Evolutionary conservation across 1,139 yeast species (phyloP).

Genomic region (Yamadazyma friedrichii): DNA sequence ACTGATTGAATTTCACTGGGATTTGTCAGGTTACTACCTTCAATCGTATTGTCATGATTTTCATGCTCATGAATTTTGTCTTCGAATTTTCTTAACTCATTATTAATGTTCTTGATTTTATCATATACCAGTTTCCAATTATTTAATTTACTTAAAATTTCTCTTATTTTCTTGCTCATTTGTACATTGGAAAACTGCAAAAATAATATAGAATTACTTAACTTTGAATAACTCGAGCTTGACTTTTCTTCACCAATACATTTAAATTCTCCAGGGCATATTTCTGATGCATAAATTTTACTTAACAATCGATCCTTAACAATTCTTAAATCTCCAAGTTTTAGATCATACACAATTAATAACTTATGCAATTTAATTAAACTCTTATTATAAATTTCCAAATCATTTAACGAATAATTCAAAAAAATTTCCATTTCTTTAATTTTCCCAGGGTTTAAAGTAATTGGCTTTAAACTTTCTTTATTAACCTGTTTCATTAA

Average conservation of each 20-base stretch:
- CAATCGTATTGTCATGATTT: neutral
- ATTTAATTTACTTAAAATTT: constrained; percentile 37
- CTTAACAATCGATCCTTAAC: constrained; percentile 21
- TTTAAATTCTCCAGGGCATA: constrained; percentile 10
- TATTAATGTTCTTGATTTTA: constrained; percentile 27
- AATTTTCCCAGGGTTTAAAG: constrained; percentile 25
- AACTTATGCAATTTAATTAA: constrained; percentile 44
- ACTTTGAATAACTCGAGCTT: constrained; percentile 13
- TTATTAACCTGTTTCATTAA: constrained; percentile 25
- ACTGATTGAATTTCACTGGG: neutral
- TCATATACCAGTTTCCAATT: constrained; percentile 51
- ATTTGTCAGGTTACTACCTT: neutral
- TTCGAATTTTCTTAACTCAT: constrained; percentile 30
- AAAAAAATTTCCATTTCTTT: constrained; percentile 58
- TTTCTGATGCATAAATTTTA: constrained; percentile 15
- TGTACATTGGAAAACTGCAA: constrained; percentile 32
- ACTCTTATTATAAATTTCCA: constrained; percentile 29
- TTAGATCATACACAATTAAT: constrained; percentile 41
- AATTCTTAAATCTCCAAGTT: constrained; percentile 40
- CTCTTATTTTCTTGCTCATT: constrained; percentile 38
- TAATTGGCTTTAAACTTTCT: constrained; percentile 18
- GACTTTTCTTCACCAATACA: constrained; percentile 14
- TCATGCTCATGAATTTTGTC: constrained; percentile 12
- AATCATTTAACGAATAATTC: constrained; percentile 50
- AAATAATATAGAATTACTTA: constrained; percentile 27